Base-by-base conservation (phyloP, 2,329 filamentous ascomycete species). In the Ploettnerulaceae sp. region DNA sequence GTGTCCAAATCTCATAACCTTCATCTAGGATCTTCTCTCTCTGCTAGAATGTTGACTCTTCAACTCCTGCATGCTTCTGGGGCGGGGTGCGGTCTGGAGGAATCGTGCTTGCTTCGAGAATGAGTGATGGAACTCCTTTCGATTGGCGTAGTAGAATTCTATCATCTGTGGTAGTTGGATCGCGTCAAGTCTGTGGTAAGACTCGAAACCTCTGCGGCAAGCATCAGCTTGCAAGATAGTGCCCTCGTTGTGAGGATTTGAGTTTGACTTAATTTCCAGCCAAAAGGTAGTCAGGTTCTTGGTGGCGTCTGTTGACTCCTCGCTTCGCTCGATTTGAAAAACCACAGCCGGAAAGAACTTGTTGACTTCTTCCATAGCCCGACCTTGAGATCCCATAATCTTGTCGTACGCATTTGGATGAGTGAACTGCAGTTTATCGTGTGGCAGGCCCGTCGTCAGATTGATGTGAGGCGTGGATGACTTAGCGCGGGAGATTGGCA, bases 141-240 rank as follows among this genome's bases (percentile, higher is more conserved):
- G 12, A 20, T 42, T 32, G 17, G 28, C 29, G 18, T 33, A 42
- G 39, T 42, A 42, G 28, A 5, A 42, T 2, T 42, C 25, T 20
- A n/a, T 25, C n/a, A 42, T 5, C 4, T 7, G 3, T 7, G 39
- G 39, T 4, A 42, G 29, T 15, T 11, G 8, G 8, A 6, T 32
- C 8, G 17, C 24, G 15, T 42, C 39, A 4, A 3, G 21, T 6
- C 18, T 42, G 9, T 33, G 20, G n/a, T 32, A 42, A 6, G 28
- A 28, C 14, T 42, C 39, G 11, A 42, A 42, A 2, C 39, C 39
- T 3, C 29, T 18, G 8, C 28, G 26, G 11, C 29, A 42, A 5
- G 39, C 39, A 7, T 33, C 20, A 17, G 34, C 25, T n/a, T 42
- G 39, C 39, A 20, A 33, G 18, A 11, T 21, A 1, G 34, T 21